A percentile compares a stretch with the other conserved stretches of the same genome.
Conservation (phyloP, 2,329 filamentous ascomycete species). For the Fusarium buharicum region DNA sequence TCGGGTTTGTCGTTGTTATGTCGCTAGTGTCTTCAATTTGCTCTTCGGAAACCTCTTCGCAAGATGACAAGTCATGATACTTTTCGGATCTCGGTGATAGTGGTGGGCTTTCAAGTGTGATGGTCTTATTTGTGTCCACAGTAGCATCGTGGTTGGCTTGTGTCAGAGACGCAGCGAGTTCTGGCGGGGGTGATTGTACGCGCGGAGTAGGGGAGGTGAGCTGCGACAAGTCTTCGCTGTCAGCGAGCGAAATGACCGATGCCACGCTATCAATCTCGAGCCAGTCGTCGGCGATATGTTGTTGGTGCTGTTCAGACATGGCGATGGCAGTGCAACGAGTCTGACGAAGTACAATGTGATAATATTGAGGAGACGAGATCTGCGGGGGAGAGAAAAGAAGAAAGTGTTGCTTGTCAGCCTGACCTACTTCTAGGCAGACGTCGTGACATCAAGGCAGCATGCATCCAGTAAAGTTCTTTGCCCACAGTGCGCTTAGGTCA, state of each 20-base stretch:
- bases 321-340: background rate
- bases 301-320: constrained; percentile 15
- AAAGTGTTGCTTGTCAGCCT: constrained; percentile 1
- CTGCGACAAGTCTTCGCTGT: background rate
- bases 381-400: too few relatives aligned
- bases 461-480: too few relatives aligned
- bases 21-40: too few relatives aligned
- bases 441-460: background rate
- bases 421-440: constrained; percentile 31
- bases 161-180: background rate
- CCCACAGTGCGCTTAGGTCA: constrained; percentile 20
- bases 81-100: too few relatives aligned
- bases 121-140: background rate
- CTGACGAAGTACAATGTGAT: too few relatives aligned
- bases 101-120: too few relatives aligned
- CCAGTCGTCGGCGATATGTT: constrained; percentile 40
- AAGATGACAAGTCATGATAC: too few relatives aligned
- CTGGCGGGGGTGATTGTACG: background rate
- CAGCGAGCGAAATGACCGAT: constrained; percentile 33
- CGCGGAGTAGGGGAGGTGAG: constrained; percentile 8
- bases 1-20: constrained; percentile 1
- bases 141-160: background rate
- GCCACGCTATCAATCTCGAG: constrained; percentile 32
- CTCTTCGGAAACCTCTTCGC: background rate
- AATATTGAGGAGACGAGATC: too few relatives aligned